Percentiles rank a stretch among this genome's conserved stretches.
phyloP scores from a whole-genome alignment of 1,284 basidiomycete genomes.

The Tranzscheliella williamsii region DNA sequence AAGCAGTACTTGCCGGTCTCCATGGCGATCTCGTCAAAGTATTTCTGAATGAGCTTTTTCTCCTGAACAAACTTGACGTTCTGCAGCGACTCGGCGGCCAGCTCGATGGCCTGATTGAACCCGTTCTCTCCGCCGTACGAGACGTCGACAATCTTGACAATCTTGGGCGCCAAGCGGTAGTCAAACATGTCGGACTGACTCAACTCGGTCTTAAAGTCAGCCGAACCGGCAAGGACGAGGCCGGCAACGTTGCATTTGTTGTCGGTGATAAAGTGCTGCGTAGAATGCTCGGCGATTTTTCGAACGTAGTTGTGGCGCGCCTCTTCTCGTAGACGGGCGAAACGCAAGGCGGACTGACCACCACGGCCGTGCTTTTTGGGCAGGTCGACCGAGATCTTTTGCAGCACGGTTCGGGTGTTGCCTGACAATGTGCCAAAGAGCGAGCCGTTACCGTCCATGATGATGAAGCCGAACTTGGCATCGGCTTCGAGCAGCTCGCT shows the following conservation, averaged over 20 bases:
- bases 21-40: constrained; percentile 99
- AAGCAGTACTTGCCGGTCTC: constrained; percentile 98
- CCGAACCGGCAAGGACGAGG: constrained; percentile 93
- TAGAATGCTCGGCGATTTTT: constrained; percentile 94
- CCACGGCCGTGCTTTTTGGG: constrained; percentile 99
- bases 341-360: constrained; percentile 99
- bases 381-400: constrained; percentile 98
- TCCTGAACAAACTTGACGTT: constrained; percentile 99
- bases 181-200: constrained; percentile 97
- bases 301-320: constrained; percentile 99
- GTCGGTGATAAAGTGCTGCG: constrained; percentile 96
- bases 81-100: constrained; percentile 89
- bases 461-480: constrained; percentile 97
- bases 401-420: constrained; percentile 94
- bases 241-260: constrained; percentile 99
- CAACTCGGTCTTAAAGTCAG: constrained; percentile 98
- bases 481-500: constrained; percentile 96
- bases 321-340: constrained; percentile 98
- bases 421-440: constrained; percentile 95
- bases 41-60: constrained; percentile 81
- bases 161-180: constrained; percentile 75
- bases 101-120: constrained; percentile 97
- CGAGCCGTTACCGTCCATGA: constrained; percentile 98
- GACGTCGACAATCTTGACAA: constrained; percentile 78
- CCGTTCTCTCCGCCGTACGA: constrained; percentile 99